A percentile compares a stretch with the other conserved stretches of the same genome.
phyloP scores from a whole-genome alignment of 768 basidiomycete species.

The Suillus plorans region DNA sequence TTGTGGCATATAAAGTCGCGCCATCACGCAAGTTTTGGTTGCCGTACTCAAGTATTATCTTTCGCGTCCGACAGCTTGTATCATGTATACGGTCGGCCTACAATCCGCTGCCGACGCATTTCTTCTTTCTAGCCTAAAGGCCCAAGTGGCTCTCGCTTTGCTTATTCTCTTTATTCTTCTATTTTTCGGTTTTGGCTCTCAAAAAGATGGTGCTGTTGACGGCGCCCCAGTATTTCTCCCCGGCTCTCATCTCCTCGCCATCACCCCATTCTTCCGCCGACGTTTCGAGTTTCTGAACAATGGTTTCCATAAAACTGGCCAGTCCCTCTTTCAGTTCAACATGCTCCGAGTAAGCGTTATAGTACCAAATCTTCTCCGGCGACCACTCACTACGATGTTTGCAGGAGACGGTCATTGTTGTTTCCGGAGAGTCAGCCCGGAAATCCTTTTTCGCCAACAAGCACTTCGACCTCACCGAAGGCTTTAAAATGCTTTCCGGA shows the following conservation, averaged over 20 bases:
- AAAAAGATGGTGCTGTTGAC: constrained; percentile 46
- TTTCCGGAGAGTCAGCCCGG: constrained; percentile 72
- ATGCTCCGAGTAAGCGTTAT: constrained; percentile 55
- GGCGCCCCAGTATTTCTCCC: constrained; percentile 54
- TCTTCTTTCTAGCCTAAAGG: constrained; percentile 33
- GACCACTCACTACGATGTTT: constrained; percentile 15
- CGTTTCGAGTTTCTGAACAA: constrained; percentile 74
- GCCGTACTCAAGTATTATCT: constrained; percentile 25
- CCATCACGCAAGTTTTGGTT: constrained; percentile 13
- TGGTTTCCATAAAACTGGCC: constrained; percentile 67
- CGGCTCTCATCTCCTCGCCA: constrained; percentile 54
- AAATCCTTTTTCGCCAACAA: constrained; percentile 69
- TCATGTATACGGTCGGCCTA: constrained; percentile 45
- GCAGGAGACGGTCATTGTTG: constrained; percentile 72
- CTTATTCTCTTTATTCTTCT: constrained; percentile 40
- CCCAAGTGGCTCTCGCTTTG: constrained; percentile 34
- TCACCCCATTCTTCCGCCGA: constrained; percentile 65
- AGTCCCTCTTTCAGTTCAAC: constrained; percentile 67
- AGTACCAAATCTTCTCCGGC: neutral
- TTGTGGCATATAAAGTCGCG: constrained; percentile 2
- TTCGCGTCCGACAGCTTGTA: constrained; percentile 22
- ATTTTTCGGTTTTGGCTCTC: constrained; percentile 33
- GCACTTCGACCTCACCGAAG: constrained; percentile 74
- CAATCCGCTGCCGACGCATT: constrained; percentile 38
- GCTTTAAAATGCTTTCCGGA: constrained; percentile 77